These are phyloP conservation scores for Benincasa hispida DNA, from an alignment of 306 rosid genomes.

Conservation along the genomic window DNA sequence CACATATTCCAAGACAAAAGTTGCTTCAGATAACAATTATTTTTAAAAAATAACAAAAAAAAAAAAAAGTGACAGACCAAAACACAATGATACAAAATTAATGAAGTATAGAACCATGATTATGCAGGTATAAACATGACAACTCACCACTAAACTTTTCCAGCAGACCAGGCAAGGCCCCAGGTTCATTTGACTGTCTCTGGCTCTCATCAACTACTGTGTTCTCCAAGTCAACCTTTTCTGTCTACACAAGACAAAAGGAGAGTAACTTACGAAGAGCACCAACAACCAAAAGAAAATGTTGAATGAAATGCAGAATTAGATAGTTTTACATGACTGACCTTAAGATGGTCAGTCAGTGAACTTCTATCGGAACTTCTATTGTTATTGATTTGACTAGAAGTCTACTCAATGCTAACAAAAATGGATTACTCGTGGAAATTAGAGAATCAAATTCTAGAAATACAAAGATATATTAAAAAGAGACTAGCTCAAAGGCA, in stretches of 20 bases:
- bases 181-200: slow-evolving; percentile 63
- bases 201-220: slow-evolving; percentile 99
- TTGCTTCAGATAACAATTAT: not conserved
- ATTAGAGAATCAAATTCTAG: not conserved
- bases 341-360: slow-evolving; percentile 5
- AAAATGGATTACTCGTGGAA: not conserved
- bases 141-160: slow-evolving; percentile 79
- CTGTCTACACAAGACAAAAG: slow-evolving; percentile 59
- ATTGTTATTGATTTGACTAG: slow-evolving; percentile 1
- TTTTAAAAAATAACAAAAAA: not conserved
- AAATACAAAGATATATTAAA: not conserved
- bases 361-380: not conserved
- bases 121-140: not conserved
- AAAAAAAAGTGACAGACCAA: not conserved
- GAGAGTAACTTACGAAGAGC: not conserved
- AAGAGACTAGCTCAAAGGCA: not conserved
- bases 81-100: not conserved
- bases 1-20: not conserved
- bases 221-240: slow-evolving; percentile 97
- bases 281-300: not conserved
- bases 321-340: not conserved
- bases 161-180: slow-evolving; percentile 42
- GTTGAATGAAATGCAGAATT: not conserved
- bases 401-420: slow-evolving; percentile 3
- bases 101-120: not conserved